phyloP scores from a whole-genome alignment of 2,329 filamentous ascomycete genomes.

The Arthroderma sp. region DNA sequence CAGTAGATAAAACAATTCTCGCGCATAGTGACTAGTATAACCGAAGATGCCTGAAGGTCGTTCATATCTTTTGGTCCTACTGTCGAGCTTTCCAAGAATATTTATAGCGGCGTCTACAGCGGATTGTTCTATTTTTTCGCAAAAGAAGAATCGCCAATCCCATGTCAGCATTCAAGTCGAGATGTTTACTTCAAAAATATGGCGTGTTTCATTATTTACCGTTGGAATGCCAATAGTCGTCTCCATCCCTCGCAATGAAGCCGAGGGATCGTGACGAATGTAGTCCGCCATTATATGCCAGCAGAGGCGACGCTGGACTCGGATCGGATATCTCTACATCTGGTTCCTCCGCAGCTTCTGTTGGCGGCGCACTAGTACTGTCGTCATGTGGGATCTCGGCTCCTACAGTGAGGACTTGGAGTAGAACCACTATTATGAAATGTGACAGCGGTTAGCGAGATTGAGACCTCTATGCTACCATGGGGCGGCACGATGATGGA shows the following conservation, averaged over 20 bases:
- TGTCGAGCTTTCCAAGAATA: constrained; percentile 9
- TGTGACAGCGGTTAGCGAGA: background rate
- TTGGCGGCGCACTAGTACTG: too few relatives aligned
- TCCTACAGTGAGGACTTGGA: constrained; percentile 5
- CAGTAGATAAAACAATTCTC: constrained; percentile 48
- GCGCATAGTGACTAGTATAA: constrained; percentile 46
- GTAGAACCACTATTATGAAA: constrained; percentile 5
- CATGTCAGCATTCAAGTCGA: background rate
- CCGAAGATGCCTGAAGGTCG: constrained; percentile 47
- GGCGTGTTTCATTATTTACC: background rate
- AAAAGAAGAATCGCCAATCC: background rate
- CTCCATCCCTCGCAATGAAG: too few relatives aligned
- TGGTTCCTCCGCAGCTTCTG: too few relatives aligned
- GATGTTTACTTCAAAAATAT: background rate
- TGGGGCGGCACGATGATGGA: background rate
- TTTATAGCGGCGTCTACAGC: constrained; percentile 11
- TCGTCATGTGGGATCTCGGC: constrained; percentile 2
- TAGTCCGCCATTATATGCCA: too few relatives aligned
- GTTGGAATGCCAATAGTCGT: background rate
- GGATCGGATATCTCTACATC: too few relatives aligned
- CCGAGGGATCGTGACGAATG: too few relatives aligned
- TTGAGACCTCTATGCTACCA: too few relatives aligned
- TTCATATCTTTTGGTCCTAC: constrained; percentile 13
- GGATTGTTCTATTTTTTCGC: constrained; percentile 8
- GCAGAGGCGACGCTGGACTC: too few relatives aligned